Evolutionary conservation across 106 monocot species (phyloP).

Genomic region (Allium fistulosum): DNA sequence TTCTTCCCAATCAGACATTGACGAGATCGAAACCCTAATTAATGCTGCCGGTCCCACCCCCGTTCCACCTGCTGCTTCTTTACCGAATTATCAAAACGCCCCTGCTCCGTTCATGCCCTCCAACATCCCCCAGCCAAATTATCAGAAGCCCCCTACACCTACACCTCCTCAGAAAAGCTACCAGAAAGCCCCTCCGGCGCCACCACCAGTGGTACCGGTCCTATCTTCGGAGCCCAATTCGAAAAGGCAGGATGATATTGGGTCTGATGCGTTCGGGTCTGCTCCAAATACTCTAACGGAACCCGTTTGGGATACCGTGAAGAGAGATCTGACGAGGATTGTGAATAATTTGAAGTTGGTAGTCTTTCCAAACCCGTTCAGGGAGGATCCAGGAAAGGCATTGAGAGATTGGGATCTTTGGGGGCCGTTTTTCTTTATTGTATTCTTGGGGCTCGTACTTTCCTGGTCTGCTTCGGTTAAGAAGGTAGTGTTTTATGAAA

Average conservation of each 20-base stretch:
- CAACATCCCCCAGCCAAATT: constrained; percentile 19
- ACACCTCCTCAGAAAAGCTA: constrained; percentile 18
- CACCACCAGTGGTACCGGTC: constrained; percentile 10
- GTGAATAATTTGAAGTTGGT: constrained; percentile 86
- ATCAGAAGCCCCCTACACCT: constrained; percentile 16
- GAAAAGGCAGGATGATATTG: constrained; percentile 6
- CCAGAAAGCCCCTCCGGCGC: constrained; percentile 10
- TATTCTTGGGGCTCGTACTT: constrained; percentile 77
- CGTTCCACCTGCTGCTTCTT: constrained; percentile 28
- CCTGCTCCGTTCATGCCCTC: constrained; percentile 19
- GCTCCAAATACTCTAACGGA: constrained; percentile 77
- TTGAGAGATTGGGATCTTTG: constrained; percentile 95
- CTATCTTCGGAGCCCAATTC: not conserved
- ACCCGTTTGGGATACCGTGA: constrained; percentile 95
- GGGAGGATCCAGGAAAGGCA: constrained; percentile 92
- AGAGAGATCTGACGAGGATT: constrained; percentile 81
- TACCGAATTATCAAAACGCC: not conserved
- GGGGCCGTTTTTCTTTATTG: constrained; percentile 94
- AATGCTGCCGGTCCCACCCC: constrained; percentile 45
- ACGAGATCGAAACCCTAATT: constrained; percentile 95
- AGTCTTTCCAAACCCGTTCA: constrained; percentile 76
- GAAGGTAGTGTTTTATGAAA: constrained; percentile 31
- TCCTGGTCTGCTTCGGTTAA: constrained; percentile 90
- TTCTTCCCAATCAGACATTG: constrained; percentile 96
- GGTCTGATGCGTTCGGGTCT: constrained; percentile 59